These are phyloP conservation scores for Phytophthora tentaculata DNA, from an alignment of 352 stramenopile genomes.

Conservation along the genomic window DNA sequence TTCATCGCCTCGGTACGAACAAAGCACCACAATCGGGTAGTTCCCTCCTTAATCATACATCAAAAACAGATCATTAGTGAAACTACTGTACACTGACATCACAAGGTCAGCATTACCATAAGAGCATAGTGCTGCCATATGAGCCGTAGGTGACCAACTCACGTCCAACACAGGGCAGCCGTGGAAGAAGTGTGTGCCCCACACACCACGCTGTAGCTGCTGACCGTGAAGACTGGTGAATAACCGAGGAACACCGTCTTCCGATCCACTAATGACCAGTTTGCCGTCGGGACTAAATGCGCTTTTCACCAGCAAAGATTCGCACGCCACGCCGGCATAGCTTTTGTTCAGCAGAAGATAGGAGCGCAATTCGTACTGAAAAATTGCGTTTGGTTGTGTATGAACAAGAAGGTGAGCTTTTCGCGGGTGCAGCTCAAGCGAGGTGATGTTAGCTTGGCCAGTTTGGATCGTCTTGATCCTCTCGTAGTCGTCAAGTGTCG, in stretches of 20 bases:
- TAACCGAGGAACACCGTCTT: slow-evolving; percentile 64
- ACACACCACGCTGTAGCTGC: slow-evolving; percentile 50
- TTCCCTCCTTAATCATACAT: slow-evolving; percentile 41
- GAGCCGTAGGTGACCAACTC: slow-evolving; percentile 62
- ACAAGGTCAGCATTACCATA: too few species aligned
- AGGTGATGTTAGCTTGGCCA: slow-evolving; percentile 55
- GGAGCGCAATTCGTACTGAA: slow-evolving; percentile 79
- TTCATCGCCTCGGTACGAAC: slow-evolving; percentile 52
- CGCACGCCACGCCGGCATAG: slow-evolving; percentile 57
- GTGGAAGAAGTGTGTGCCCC: slow-evolving; percentile 65
- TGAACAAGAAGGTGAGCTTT: slow-evolving; percentile 74
- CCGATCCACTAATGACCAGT: slow-evolving; percentile 62
- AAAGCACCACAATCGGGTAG: slow-evolving; percentile 69
- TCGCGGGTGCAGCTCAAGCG: slow-evolving; percentile 63
- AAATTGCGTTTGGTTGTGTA: slow-evolving; percentile 61
- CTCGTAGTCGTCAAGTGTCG: slow-evolving; percentile 34
- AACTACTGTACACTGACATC: too few species aligned
- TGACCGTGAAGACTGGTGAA: slow-evolving; percentile 64
- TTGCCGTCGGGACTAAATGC: slow-evolving; percentile 72
- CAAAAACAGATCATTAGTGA: not conserved
- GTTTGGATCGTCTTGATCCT: slow-evolving; percentile 62
- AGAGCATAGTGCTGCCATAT: slow-evolving; percentile 69
- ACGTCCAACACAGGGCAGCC: slow-evolving; percentile 58
- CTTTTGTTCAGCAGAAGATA: slow-evolving; percentile 79
- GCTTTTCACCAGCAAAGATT: slow-evolving; percentile 56